Evolutionary conservation across 768 basidiomycete species (phyloP), one percentile per base, ranked within the genome.

Genomic region (Sporobolomyces pararoseus): DNA sequence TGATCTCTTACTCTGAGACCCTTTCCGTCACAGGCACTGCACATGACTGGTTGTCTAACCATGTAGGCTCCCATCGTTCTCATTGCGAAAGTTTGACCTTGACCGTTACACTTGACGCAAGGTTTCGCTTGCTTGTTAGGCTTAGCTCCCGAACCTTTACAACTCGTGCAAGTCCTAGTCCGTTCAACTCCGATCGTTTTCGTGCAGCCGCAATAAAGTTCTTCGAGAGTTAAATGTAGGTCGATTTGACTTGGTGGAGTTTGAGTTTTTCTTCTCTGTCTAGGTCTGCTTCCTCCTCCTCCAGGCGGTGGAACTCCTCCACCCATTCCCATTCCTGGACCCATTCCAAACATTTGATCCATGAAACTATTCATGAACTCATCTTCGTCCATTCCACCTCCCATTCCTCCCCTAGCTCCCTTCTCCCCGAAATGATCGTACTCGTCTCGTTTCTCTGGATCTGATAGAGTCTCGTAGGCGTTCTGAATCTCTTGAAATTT

Each of bases 161-260:
- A 98, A 17, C 81, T 80, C 19, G 82, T 82, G 79, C 95, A 97
- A 3, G 89, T 80, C 13, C 88, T 81, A 77, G 91, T 87, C 76
- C 90, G 88, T 80, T 95, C 92, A 83, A 96, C 85, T 75, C 86
- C 89, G 82, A 97, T 86, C 78, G 87, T 89, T 65, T 93, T 87
- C 14, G 84, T 85, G 80, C 93, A 94, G 35, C 94, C 95, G 65
- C 88, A 89, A 80, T 91, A 97, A 27, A 94, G 81, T 78, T 98
- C 94, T 80, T 96, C 94, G 35, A 98, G 83, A 7, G 89, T 88
- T 62, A 95, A 89, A 47, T 90, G 84, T 78, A 94, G 89, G 5
- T 87, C 85, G 72, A 91, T 86, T 53, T 52, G 23, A 19, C 64
- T 62, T 16, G 72, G 68, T 14, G 55, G 42, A 7, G 68, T 70